Evolutionary conservation across 2,329 filamentous ascomycete species (phyloP).

Genomic region (Cytospora piceae): DNA sequence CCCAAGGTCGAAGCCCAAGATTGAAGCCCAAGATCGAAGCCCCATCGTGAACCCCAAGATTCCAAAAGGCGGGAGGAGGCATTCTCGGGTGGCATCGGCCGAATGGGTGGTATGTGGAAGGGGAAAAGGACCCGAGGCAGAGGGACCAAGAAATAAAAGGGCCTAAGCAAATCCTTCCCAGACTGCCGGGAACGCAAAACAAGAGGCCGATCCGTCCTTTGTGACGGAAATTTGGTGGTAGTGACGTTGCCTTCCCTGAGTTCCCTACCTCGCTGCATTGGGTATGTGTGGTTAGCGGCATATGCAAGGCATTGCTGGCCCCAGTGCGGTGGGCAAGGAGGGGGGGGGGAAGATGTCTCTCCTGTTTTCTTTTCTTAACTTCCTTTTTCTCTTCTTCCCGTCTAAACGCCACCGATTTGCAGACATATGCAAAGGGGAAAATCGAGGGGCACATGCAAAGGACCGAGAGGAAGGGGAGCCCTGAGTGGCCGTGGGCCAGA

Average conservation of each 20-base stretch:
- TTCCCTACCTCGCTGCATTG: neutral
- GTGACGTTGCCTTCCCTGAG: slow-evolving; percentile 25
- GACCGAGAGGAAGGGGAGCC: neutral
- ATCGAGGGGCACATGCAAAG: neutral
- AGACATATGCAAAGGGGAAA: neutral
- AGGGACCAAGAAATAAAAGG: slow-evolving; percentile 11
- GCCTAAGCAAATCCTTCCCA: slow-evolving; percentile 30
- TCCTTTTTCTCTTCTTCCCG: neutral
- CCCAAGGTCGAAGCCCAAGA: neutral
- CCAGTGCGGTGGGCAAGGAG: slow-evolving; percentile 21
- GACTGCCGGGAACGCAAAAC: slow-evolving; percentile 27
- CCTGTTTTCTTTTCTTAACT: neutral
- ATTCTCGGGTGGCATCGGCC: slow-evolving; percentile 14
- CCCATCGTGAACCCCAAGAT: neutral
- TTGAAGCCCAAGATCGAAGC: neutral
- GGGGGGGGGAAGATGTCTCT: neutral
- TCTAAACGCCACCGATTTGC: neutral
- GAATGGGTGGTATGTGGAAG: neutral
- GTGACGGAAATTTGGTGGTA: slow-evolving; percentile 3
- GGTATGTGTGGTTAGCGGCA: slow-evolving; percentile 19
- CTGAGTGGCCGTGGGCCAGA: neutral
- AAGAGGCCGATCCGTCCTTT: neutral
- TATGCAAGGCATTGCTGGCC: slow-evolving; percentile 31
- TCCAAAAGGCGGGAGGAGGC: neutral
- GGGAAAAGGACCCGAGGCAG: slow-evolving; percentile 14